Percentiles rank a stretch among this genome's conserved stretches.
Conservation (phyloP, 2,329 filamentous ascomycete genomes). For the Trichoderma atroviride region DNA sequence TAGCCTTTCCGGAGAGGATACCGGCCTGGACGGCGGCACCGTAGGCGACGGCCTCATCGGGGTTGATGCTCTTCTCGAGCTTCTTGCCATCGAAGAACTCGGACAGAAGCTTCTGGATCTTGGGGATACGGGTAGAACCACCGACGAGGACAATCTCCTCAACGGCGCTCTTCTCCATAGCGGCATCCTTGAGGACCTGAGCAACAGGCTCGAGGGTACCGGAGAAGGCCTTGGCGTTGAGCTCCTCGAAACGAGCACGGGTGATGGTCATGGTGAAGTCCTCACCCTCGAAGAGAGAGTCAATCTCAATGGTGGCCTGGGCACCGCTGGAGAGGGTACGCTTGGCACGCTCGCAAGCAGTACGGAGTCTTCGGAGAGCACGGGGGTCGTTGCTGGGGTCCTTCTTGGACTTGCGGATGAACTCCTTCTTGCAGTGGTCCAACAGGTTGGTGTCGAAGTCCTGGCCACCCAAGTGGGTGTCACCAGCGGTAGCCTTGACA, state of each 20-base stretch:
- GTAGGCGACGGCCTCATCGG: constrained; percentile 98
- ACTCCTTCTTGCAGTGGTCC: constrained; percentile 96
- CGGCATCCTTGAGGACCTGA: constrained; percentile 93
- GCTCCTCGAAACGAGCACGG: constrained; percentile 97
- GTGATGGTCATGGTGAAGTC: constrained; percentile 98
- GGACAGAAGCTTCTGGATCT: constrained; percentile 97
- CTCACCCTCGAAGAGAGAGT: constrained; percentile 96
- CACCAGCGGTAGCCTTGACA: constrained; percentile 96
- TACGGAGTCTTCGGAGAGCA: constrained; percentile 92
- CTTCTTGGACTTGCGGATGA: constrained; percentile 74
- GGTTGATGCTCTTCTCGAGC: constrained; percentile 99
- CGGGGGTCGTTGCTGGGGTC: constrained; percentile 81
- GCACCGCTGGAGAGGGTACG: constrained; percentile 96
- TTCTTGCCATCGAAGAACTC: constrained; percentile 99
- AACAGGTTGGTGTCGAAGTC: constrained; percentile 97
- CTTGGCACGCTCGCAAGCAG: constrained; percentile 99
- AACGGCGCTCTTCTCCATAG: constrained; percentile 84
- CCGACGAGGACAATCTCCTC: constrained; percentile 99
- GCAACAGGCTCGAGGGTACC: constrained; percentile 94
- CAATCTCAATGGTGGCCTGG: constrained; percentile 97
- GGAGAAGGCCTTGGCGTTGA: constrained; percentile 93
- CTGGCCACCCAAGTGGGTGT: constrained; percentile 93
- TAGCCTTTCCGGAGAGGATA: constrained; percentile 98
- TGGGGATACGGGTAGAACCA: constrained; percentile 98
- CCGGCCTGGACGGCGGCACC: constrained; percentile 98